A percentile compares a stretch with the other conserved stretches of the same genome.
phyloP scores from a whole-genome alignment of 805 yeast species.

The Ogataea sp. region DNA sequence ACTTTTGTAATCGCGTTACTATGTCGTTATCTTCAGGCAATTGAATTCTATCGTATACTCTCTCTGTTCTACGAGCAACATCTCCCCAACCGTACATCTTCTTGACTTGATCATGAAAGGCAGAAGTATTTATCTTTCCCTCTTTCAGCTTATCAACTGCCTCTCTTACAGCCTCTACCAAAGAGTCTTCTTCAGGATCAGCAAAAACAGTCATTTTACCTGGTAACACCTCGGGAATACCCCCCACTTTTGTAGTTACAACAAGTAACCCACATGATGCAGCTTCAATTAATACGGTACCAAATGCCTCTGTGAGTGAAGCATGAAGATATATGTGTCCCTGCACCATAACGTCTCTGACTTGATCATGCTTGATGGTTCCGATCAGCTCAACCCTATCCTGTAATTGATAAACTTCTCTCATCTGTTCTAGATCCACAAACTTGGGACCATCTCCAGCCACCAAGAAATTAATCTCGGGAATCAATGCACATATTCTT shows the following conservation, averaged over 20 bases:
- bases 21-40: slow-evolving; percentile 27
- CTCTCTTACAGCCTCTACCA: slow-evolving; percentile 60
- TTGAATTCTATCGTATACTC: slow-evolving; percentile 50
- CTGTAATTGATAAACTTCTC: slow-evolving; percentile 78
- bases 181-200: slow-evolving; percentile 75
- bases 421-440: slow-evolving; percentile 89
- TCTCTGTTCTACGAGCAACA: slow-evolving; percentile 79
- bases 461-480: slow-evolving; percentile 66
- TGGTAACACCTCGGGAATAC: slow-evolving; percentile 95
- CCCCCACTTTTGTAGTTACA: slow-evolving; percentile 95
- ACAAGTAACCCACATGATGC: slow-evolving; percentile 92
- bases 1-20: slow-evolving; percentile 50
- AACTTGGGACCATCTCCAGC: slow-evolving; percentile 98
- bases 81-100: slow-evolving; percentile 89
- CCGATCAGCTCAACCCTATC: slow-evolving; percentile 84
- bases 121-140: slow-evolving; percentile 57
- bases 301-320: slow-evolving; percentile 93
- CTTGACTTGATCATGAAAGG: slow-evolving; percentile 70
- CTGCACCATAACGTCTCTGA: slow-evolving; percentile 82
- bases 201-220: slow-evolving; percentile 90
- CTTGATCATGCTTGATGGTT: slow-evolving; percentile 85
- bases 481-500: slow-evolving; percentile 54
- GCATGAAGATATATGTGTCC: slow-evolving; percentile 95
- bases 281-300: slow-evolving; percentile 95
- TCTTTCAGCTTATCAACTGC: slow-evolving; percentile 59